Conservation (phyloP, 192 early-diverging fungal species). For the Kickxella alabastrina region DNA sequence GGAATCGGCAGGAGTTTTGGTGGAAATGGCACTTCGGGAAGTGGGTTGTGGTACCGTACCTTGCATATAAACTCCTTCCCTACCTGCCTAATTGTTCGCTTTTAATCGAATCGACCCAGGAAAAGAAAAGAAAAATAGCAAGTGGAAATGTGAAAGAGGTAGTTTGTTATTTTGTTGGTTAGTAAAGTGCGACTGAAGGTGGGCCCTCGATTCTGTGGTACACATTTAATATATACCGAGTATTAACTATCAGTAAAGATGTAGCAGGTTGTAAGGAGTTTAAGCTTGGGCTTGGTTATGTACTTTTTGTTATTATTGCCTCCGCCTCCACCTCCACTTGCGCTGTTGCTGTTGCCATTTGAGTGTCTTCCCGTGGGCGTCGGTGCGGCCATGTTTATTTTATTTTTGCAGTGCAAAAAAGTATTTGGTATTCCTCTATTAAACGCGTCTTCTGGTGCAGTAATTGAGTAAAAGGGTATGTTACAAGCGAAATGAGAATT, state of each 20-base stretch:
- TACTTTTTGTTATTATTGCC: conserved; percentile 33
- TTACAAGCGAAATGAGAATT: background rate
- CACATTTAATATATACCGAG: no score
- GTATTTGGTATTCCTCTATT: no score
- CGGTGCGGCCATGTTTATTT: conserved; percentile 13
- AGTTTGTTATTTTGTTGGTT: no score
- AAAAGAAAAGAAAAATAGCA: background rate
- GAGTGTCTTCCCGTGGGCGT: conserved; percentile 1
- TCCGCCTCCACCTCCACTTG: no score
- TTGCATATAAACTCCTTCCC: conserved; percentile 54
- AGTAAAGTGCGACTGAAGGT: no score
- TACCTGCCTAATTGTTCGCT: conserved; percentile 21
- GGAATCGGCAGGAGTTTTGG: conserved; percentile 54
- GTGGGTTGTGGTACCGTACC: conserved; percentile 51
- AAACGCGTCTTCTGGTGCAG: no score
- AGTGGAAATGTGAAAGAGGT: no score
- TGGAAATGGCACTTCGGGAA: conserved; percentile 51
- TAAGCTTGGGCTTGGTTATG: background rate
- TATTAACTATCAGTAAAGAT: background rate
- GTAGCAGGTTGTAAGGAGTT: no score
- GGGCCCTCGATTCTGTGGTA: no score
- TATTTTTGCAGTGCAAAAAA: no score
- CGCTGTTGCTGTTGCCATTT: background rate
- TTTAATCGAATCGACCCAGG: background rate
- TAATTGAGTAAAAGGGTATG: background rate